Evolutionary conservation across 148 eudicot genomes (phyloP).

Genomic region (Spergularia bocconei): DNA sequence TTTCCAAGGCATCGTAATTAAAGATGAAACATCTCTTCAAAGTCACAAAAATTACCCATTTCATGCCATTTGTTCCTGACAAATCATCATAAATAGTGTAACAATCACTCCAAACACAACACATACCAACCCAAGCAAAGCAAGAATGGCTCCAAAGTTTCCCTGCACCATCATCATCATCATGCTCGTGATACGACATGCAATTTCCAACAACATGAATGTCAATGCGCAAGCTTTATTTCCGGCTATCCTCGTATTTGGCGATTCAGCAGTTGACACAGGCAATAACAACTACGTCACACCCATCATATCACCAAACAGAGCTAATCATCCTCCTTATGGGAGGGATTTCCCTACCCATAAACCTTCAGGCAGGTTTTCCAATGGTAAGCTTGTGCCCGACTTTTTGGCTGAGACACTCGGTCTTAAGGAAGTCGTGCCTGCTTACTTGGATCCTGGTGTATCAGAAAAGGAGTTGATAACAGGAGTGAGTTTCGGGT

Average conservation of each 20-base stretch:
- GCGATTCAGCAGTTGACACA: constrained; percentile 64
- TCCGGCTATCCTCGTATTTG: constrained; percentile 56
- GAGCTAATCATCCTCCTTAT: constrained; percentile 57
- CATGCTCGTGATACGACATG: neutral
- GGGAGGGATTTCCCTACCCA: constrained; percentile 47
- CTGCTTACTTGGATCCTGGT: constrained; percentile 37
- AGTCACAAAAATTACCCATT: constrained; percentile 11
- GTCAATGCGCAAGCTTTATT: constrained; percentile 34
- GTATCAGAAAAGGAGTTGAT: constrained; percentile 27
- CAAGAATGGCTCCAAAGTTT: constrained; percentile 18
- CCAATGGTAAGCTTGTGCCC: constrained; percentile 44
- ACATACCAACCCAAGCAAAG: neutral
- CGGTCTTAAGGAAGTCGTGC: constrained; percentile 41
- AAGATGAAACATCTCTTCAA: constrained; percentile 13
- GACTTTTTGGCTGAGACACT: constrained; percentile 44
- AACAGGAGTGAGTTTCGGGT: constrained; percentile 51
- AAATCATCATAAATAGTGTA: constrained; percentile 6
- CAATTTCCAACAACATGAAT: neutral
- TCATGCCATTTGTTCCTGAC: constrained; percentile 14
- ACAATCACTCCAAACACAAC: constrained; percentile 13
- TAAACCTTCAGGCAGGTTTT: constrained; percentile 52
- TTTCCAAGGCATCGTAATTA: constrained; percentile 2
- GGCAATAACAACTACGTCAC: constrained; percentile 56
- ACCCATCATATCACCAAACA: constrained; percentile 29
- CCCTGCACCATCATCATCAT: constrained; percentile 1